Percentiles rank a stretch among this genome's conserved stretches.
These are phyloP conservation scores for Marvania coccoides DNA, from an alignment of 139 green algal genomes.

Conservation along the genomic window DNA sequence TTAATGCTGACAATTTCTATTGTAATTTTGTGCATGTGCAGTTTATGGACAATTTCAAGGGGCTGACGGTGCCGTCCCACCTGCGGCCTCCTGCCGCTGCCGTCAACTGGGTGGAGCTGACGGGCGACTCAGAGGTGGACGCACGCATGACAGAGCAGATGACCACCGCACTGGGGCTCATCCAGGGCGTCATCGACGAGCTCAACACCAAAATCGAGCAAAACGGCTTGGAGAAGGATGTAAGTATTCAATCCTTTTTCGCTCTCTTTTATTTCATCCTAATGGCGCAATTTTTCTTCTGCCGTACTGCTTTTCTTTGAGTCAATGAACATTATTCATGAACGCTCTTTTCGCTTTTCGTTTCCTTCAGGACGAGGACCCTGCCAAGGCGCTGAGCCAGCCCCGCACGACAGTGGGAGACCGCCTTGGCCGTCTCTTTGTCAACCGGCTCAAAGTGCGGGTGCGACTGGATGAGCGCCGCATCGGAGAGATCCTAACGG, in stretches of 20 bases:
- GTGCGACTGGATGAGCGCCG: constrained; percentile 56
- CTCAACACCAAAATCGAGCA: constrained; percentile 13
- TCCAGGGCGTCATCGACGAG: constrained; percentile 16
- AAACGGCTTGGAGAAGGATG: neutral
- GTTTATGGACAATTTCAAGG: constrained; percentile 46
- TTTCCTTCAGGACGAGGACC: constrained; percentile 13
- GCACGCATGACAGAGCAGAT: constrained; percentile 14
- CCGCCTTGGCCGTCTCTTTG: constrained; percentile 31
- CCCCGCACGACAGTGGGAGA: constrained; percentile 26
- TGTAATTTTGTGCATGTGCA: constrained; percentile 9
- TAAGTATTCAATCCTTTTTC: neutral
- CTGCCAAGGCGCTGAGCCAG: constrained; percentile 15
- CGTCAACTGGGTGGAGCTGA: constrained; percentile 30
- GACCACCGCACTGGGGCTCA: constrained; percentile 6
- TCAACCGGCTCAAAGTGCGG: constrained; percentile 43
- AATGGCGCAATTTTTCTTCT: too few relatives aligned
- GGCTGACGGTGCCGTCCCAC: constrained; percentile 36
- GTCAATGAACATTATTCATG: too few relatives aligned
- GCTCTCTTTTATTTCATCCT: neutral
- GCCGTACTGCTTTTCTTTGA: too few relatives aligned
- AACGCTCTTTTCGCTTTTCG: too few relatives aligned
- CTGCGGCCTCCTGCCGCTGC: constrained; percentile 38
- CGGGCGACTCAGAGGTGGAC: constrained; percentile 33
- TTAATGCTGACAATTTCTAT: neutral
- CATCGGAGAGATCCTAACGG: constrained; percentile 47